Conservation (phyloP, 768 basidiomycete species). For the Cantharellus anzutake region DNA sequence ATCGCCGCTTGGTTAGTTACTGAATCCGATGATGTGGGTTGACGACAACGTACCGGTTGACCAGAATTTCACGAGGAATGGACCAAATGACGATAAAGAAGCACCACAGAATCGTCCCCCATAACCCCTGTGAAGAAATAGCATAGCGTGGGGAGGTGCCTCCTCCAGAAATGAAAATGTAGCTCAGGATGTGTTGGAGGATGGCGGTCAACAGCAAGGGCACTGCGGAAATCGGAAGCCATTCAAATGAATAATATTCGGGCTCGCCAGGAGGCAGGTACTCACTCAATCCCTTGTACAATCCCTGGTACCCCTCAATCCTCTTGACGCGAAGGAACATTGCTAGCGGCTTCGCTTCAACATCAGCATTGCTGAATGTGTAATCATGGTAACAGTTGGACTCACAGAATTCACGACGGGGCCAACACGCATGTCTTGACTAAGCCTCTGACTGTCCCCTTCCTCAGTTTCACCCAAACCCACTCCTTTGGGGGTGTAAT, state of each 20-base stretch:
- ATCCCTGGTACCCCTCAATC: conserved; percentile 56
- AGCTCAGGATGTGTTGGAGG: conserved; percentile 35
- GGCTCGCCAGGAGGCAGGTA: conserved; percentile 1
- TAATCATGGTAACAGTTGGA: neutral
- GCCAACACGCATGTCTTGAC: conserved; percentile 26
- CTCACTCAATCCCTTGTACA: conserved; percentile 65
- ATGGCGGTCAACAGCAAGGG: conserved; percentile 30
- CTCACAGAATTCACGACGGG: conserved; percentile 36
- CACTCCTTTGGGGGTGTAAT: conserved; percentile 73
- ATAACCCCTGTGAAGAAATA: conserved; percentile 37
- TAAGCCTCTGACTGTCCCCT: conserved; percentile 37
- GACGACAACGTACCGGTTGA: conserved; percentile 39
- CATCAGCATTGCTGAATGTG: neutral
- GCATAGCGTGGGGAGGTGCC: conserved; percentile 37
- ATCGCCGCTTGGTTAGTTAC: neutral
- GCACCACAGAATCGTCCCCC: conserved; percentile 47
- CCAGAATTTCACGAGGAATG: conserved; percentile 51
- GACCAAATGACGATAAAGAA: conserved; percentile 45
- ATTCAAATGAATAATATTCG: neutral
- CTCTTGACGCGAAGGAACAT: conserved; percentile 54
- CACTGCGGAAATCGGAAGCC: conserved; percentile 22
- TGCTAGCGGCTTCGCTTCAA: conserved; percentile 20
- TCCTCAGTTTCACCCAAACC: conserved; percentile 51
- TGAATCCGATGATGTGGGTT: neutral
- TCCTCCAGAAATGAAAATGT: conserved; percentile 34